Percentiles rank a stretch among this genome's conserved stretches.
Evolutionary conservation across 148 eudicot species (phyloP).

Genomic region (Diospyros lotus): DNA sequence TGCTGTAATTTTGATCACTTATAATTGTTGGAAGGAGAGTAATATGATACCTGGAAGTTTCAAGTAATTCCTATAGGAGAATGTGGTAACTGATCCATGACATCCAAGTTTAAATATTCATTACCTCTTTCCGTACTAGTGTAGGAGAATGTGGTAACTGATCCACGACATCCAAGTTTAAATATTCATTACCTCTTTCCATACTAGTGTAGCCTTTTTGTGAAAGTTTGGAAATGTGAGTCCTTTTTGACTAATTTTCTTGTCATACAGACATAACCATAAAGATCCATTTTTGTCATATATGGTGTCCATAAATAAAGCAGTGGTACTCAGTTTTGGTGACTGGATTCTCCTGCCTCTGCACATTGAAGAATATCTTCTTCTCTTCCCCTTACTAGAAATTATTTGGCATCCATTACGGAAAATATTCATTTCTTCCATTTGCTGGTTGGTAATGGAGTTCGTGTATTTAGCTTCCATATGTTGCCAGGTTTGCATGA

Average conservation of each 20-base stretch:
- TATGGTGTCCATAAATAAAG: not conserved
- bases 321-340: not conserved
- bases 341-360: too few relatives aligned
- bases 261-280: not conserved
- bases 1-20: not conserved
- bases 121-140: not conserved
- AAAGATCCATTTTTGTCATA: not conserved
- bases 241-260: constrained; percentile 3
- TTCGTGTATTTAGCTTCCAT: too few relatives aligned
- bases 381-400: too few relatives aligned
- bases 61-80: not conserved
- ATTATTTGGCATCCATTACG: too few relatives aligned
- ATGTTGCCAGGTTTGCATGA: too few relatives aligned
- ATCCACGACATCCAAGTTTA: not conserved
- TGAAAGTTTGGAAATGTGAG: not conserved
- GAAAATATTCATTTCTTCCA: too few relatives aligned
- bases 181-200: not conserved
- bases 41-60: not conserved
- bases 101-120: not conserved
- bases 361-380: too few relatives aligned
- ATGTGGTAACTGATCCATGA: not conserved
- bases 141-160: not conserved
- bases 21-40: constrained; percentile 16
- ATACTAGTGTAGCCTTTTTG: not conserved
- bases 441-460: too few relatives aligned